Percentiles rank a stretch among this genome's conserved stretches.
These are phyloP conservation scores for Pythium brachiatum DNA, from an alignment of 352 stramenopile species.

Conservation along the genomic window DNA sequence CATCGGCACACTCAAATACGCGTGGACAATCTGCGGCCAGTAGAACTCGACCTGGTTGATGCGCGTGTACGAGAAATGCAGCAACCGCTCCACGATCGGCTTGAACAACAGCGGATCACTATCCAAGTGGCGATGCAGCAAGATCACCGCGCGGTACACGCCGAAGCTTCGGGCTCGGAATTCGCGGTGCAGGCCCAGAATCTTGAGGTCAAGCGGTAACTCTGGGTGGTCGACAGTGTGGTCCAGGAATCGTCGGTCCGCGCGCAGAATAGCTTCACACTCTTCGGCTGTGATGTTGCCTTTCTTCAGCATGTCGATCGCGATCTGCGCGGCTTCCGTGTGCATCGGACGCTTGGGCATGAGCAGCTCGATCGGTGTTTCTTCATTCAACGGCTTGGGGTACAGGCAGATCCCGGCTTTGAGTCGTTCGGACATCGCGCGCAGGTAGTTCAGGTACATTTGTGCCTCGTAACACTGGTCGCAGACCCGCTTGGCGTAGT, in stretches of 20 bases:
- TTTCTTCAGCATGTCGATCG: slow-evolving; percentile 84
- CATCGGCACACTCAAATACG: slow-evolving; percentile 84
- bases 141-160: slow-evolving; percentile 81
- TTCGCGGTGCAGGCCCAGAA: slow-evolving; percentile 83
- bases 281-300: slow-evolving; percentile 84
- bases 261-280: slow-evolving; percentile 82
- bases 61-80: slow-evolving; percentile 84
- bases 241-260: slow-evolving; percentile 80
- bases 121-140: slow-evolving; percentile 83
- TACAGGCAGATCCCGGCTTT: slow-evolving; percentile 87
- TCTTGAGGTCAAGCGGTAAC: slow-evolving; percentile 82
- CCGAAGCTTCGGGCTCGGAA: slow-evolving; percentile 79
- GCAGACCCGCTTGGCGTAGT: slow-evolving; percentile 86
- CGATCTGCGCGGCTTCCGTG: slow-evolving; percentile 79
- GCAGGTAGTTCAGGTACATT: slow-evolving; percentile 84
- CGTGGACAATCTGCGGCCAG: slow-evolving; percentile 89
- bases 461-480: slow-evolving; percentile 83
- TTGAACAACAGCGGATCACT: slow-evolving; percentile 86
- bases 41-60: slow-evolving; percentile 93
- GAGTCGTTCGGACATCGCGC: slow-evolving; percentile 80
- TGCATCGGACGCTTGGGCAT: slow-evolving; percentile 83
- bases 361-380: slow-evolving; percentile 84
- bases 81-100: slow-evolving; percentile 79
- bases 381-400: slow-evolving; percentile 75
- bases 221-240: slow-evolving; percentile 84